Conservation (phyloP, 176 grass and related monocot species). For the Secale cereale region DNA sequence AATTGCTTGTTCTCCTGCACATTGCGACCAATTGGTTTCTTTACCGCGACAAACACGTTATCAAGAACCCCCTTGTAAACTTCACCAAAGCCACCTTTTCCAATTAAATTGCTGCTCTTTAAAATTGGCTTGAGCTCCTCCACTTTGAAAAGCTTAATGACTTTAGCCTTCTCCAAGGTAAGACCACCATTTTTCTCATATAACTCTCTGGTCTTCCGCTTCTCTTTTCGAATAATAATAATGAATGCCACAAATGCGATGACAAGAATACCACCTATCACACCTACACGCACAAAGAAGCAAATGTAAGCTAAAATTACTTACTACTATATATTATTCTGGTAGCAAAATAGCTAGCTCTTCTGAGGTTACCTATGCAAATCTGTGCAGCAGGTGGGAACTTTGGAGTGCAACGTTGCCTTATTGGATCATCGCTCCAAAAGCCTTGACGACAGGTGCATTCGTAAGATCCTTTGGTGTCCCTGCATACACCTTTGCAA, state of each 20-base stretch:
- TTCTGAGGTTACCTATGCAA: not conserved
- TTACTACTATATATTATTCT: not conserved
- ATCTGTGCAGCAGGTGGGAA: not conserved
- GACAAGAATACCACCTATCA: not conserved
- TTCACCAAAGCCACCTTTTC: conserved; percentile 7
- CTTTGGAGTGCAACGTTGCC: not conserved
- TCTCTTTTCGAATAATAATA: not conserved
- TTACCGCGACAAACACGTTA: not conserved
- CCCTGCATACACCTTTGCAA: not conserved
- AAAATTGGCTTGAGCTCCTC: not conserved
- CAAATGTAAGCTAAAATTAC: not conserved
- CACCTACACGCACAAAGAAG: not conserved
- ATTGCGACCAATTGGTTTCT: not conserved
- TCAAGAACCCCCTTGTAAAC: not conserved
- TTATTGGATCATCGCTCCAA: not conserved
- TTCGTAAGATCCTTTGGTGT: not conserved
- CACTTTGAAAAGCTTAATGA: not conserved
- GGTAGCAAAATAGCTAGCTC: not conserved
- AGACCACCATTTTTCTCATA: not conserved
- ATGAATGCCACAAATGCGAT: not conserved
- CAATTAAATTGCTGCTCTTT: not conserved
- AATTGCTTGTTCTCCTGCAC: not conserved
- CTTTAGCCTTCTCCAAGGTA: not conserved
- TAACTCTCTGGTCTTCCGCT: not conserved
- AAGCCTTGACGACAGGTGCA: not conserved